A percentile compares a stretch with the other conserved stretches of the same genome.
These are phyloP conservation scores for Hypoxylon lenormandii DNA, from an alignment of 495 filamentous ascomycete genomes.

Conservation along the genomic window DNA sequence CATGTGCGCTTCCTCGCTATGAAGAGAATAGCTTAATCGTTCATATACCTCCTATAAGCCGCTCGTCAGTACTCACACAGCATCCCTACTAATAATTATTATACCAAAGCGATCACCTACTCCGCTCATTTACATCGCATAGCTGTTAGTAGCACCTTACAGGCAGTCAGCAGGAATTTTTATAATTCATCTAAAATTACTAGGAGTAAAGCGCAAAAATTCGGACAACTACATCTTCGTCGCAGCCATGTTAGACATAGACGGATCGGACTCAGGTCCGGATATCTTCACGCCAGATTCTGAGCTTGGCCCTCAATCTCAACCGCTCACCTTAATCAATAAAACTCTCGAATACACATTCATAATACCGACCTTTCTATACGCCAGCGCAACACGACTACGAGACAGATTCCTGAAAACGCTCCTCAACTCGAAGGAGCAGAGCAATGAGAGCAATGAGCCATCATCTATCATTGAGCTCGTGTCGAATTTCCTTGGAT, in stretches of 20 bases:
- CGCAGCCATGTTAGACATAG: constrained; percentile 35
- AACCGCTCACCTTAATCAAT: constrained; percentile 80
- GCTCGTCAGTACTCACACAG: background rate
- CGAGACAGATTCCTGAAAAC: constrained; percentile 79
- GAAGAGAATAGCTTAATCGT: background rate
- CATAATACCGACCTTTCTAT: constrained; percentile 83
- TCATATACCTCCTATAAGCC: constrained; percentile 21
- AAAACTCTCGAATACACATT: constrained; percentile 86
- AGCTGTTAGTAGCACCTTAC: background rate
- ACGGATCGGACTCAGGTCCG: constrained; percentile 45
- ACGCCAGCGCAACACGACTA: constrained; percentile 84
- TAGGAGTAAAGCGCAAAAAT: background rate
- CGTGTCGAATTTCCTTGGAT: constrained; percentile 80
- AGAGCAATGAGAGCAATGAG: constrained; percentile 83
- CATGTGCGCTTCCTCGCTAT: background rate
- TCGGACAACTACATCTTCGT: background rate
- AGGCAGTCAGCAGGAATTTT: background rate
- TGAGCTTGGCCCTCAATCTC: constrained; percentile 48
- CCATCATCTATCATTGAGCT: constrained; percentile 83
- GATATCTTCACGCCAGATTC: constrained; percentile 41
- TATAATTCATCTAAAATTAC: background rate
- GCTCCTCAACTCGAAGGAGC: constrained; percentile 79
- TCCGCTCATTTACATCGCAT: background rate
- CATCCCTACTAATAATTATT: background rate
- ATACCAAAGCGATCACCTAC: background rate